phyloP scores from a whole-genome alignment of 2,329 filamentous ascomycete genomes.

The Penicillium thymicola region DNA sequence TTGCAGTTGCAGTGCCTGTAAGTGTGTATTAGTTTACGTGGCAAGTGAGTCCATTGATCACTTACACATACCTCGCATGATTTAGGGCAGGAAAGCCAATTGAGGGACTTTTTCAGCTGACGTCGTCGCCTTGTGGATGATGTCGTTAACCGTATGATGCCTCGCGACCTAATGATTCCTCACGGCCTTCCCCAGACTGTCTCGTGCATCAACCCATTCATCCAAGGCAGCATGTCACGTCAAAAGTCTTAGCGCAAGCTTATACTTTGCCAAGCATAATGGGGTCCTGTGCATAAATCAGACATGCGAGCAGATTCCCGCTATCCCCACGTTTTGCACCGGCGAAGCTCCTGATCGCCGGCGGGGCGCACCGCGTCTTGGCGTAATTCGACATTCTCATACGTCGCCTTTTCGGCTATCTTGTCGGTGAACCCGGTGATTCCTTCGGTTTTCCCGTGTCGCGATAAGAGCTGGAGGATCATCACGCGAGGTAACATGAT shows the following conservation, averaged over 20 bases:
- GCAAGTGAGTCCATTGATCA: too few relatives aligned
- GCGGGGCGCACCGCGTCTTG: background rate
- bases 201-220: background rate
- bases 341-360: background rate
- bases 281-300: background rate
- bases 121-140: too few relatives aligned
- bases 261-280: background rate
- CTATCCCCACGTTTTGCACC: background rate
- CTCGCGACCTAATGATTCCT: too few relatives aligned
- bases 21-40: too few relatives aligned
- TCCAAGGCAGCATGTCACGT: background rate
- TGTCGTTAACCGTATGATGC: too few relatives aligned
- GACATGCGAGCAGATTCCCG: background rate
- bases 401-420: background rate
- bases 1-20: too few relatives aligned
- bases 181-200: too few relatives aligned
- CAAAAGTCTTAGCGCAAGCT: background rate
- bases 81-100: too few relatives aligned
- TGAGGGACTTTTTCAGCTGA: too few relatives aligned
- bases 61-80: too few relatives aligned
- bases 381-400: background rate
- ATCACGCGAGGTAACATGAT: background rate
- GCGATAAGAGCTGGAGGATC: background rate
- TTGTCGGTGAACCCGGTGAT: background rate
- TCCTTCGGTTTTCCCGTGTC: background rate